Base-by-base conservation (phyloP, 306 rosid genomes). In the Dryas alaskensis region DNA sequence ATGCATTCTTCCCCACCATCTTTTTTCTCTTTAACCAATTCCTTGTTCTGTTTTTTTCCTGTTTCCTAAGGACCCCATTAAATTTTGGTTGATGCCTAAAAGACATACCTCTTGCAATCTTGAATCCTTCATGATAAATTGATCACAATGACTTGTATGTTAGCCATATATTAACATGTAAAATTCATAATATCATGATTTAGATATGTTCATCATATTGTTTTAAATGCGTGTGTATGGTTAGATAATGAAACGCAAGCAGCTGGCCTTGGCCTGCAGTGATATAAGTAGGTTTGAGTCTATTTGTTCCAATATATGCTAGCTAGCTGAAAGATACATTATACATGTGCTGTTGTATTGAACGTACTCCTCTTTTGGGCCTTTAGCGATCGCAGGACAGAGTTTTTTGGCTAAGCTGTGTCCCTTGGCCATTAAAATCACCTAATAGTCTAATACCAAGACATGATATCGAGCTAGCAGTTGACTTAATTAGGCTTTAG, bases 241-340 rank as follows among this genome's bases (percentile, higher is more conserved):
- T 52, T 52, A 52, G 57, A 52, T 52, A 6, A 48, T 10, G 4
- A 11, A 48, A 8, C 10, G 52, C 52, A 48, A 48, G 57, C 19
- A 48, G 57, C 19, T 14, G 57, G 57, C 3, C 19, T 51, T 31
- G 3, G 37, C 37, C 37, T 31, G 37, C 10, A 61, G 13, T 25
- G 70, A 19, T 65, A 17, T 16, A 49, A 67, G 59, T 67, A 49
- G 59, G 59, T 67, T 67, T 39, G 4, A 67, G 60, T 50, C 60
- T 49, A 68, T 68, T 68, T 51, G 13, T 27, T 67, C 45, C 60
- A 16, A 31, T 31, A 31, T 31, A 31, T 31, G 37, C 37, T 31
- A 31, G 37, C 37, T 31, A 31, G 37, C 37, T 31, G 37, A 31
- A 1, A 31, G 37, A 31, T 31, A 31, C 37, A 31, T 31, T 1